Base-by-base conservation (phyloP, 768 basidiomycete genomes). In the Kwoniella sp. region DNA sequence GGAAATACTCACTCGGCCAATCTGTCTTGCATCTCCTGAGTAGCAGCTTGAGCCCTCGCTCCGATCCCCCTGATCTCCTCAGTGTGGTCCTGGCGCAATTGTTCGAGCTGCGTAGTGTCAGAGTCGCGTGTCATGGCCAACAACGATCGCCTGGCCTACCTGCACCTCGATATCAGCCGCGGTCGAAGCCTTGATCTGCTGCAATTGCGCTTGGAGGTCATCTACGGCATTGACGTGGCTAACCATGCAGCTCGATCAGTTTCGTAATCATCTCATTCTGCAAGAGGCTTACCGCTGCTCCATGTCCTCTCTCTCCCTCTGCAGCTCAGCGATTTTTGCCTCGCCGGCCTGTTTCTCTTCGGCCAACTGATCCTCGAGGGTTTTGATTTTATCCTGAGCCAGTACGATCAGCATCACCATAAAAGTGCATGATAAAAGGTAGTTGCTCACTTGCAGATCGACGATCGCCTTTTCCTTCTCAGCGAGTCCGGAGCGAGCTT, bases 371-470 rank as follows among this genome's bases (percentile, higher is more conserved):
- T 22, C 38, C 7, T 33, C 23, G 23, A 9, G 9, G 8, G 8
- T n/a, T 23, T n/a, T 17, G 19, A n/a, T 8, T 19, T 23, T 46
- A 38, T n/a, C n/a, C 17, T 0, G 22, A 27, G 32, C 50, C 31
- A 59, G 38, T 22, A 46, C 17, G 20, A 26, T 19, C 27, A 3
- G 29, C 17, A 11, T 17, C 12, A 10, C 19, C 28, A 15, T 17
- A 9, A 39, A 22, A 19, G 1, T 8, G 17, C 22, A 9, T n/a
- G n/a, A n/a, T n/a, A n/a, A n/a, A n/a, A n/a, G n/a, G n/a, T n/a
- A n/a, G n/a, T n/a, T 34, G 31, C 59, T 47, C 33, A 59, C 63
- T 47, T 65, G 53, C 8, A 56, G 26, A 29, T 40, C 56, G 9
- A 9, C 36, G 5, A 46, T 28, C 33, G 50, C 49, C 29, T 59